Evolutionary conservation across 352 stramenopile genomes (phyloP).

Genomic region (Plasmopara viticola): DNA sequence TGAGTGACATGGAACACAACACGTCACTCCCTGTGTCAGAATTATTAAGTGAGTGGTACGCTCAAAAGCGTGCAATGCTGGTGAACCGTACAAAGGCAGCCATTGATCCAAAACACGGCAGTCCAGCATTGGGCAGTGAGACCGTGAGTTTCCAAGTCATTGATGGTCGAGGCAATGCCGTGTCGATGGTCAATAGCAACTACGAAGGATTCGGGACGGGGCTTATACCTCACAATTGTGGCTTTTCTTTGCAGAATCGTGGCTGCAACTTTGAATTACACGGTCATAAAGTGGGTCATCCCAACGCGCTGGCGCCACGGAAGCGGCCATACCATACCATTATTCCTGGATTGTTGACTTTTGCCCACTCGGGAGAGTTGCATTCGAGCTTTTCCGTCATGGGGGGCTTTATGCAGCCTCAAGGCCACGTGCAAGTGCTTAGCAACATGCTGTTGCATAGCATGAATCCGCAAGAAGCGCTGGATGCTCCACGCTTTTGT

Average conservation of each 20-base stretch:
- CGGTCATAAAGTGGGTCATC: constrained; percentile 75
- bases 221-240: constrained; percentile 72
- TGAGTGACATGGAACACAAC: too few species aligned
- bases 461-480: constrained; percentile 84
- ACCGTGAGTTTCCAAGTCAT: constrained; percentile 98
- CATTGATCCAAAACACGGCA: too few species aligned
- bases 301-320: constrained; percentile 85
- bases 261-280: too few species aligned
- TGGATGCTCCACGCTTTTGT: constrained; percentile 93
- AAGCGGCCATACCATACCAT: constrained; percentile 99
- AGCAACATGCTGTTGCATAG: constrained; percentile 82
- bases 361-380: constrained; percentile 77
- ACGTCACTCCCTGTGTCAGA: too few species aligned
- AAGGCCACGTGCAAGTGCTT: constrained; percentile 94
- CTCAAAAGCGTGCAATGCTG: too few species aligned
- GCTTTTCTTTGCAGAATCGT: too few species aligned
- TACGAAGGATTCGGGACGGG: constrained; percentile 95
- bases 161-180: constrained; percentile 91
- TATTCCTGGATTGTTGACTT: constrained; percentile 92
- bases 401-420: constrained; percentile 94
- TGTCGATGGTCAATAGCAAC: constrained; percentile 98
- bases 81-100: too few species aligned
- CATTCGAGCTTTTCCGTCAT: constrained; percentile 91
- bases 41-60: too few species aligned
- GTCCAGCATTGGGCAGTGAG: constrained; percentile 22